Base-by-base conservation (phyloP, 495 filamentous ascomycete species). In the Xylaria acuta region DNA sequence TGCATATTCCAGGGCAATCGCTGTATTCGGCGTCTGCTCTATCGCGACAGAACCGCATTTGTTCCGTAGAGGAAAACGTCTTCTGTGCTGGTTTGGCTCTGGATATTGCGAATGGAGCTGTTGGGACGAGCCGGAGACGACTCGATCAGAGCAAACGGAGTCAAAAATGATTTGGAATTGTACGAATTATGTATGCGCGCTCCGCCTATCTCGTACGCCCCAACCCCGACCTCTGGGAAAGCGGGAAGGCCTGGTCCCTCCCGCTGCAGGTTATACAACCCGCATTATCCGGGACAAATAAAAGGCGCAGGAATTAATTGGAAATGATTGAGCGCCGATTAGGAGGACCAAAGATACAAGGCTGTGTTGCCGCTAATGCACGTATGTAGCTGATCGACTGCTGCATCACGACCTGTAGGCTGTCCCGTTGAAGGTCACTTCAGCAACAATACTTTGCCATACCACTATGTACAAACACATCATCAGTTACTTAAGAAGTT, bases 161-260 rank as follows among this genome's bases (percentile, higher is more conserved):
- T 56, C 27, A n/a, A 7, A 38, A 60, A 60, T 60, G 58, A 60
- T 60, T 60, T 60, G 58, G 58, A 60, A 60, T 60, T 38, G 58
- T 60, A 36, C 32, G 20, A n/a, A 6, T 60, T 60, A 60, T 60
- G 58, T 38, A 60, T 56, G 34, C 32, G 34, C 32, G n/a, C n/a
- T n/a, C 36, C 27, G 25, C 27, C 51, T n/a, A 3, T 54, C 27
- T n/a, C 27, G 16, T 59, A 34, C 54, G 30, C 36, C 47, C n/a
- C n/a, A n/a, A 51, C 7, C 47, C 47, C 47, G n/a, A 27, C 22
- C 49, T 53, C 43, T n/a, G 18, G 43, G 43, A 47, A 47, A 5
- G 5, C 43, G 12, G 41, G n/a, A 22, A 51, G 11, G n/a, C 11
- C 11, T 27, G 49, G 49, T 27, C 12, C 20, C 27, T 56, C 53